phyloP scores from a whole-genome alignment of 2,329 filamentous ascomycete species.

The Arthrobotrys conoides region DNA sequence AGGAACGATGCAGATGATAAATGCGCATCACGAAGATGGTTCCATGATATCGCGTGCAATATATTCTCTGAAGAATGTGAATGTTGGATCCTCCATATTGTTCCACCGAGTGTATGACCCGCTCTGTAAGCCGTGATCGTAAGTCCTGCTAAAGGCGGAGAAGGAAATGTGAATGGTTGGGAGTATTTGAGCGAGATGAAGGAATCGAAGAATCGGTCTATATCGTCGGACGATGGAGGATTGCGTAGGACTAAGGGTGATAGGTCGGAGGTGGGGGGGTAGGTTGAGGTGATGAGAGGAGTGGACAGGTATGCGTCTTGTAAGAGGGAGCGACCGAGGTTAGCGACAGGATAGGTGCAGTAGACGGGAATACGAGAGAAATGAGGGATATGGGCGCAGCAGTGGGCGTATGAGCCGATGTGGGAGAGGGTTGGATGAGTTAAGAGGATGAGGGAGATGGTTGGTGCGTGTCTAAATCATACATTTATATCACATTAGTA shows the following conservation, averaged over 20 bases:
- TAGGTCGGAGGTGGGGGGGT: conserved; percentile 68
- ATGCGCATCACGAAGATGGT: conserved; percentile 95
- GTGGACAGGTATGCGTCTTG: conserved; percentile 94
- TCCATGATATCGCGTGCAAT: conserved; percentile 98
- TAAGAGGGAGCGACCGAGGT: conserved; percentile 88
- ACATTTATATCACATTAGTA: not conserved
- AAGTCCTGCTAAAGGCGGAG: conserved; percentile 72
- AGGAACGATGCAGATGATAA: conserved; percentile 94
- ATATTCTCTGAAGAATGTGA: conserved; percentile 96
- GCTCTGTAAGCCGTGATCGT: conserved; percentile 98
- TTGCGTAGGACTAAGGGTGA: conserved; percentile 70
- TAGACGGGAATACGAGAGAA: conserved; percentile 95
- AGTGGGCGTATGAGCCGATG: conserved; percentile 93
- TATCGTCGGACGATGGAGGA: conserved; percentile 87
- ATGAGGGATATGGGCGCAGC: conserved; percentile 93
- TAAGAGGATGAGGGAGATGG: conserved; percentile 90
- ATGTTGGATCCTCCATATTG: conserved; percentile 99
- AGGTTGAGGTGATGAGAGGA: conserved; percentile 68
- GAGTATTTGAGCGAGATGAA: conserved; percentile 97
- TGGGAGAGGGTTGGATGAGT: conserved; percentile 94
- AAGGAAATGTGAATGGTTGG: conserved; percentile 86
- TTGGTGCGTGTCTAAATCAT: conserved; percentile 81
- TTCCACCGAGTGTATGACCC: conserved; percentile 94
- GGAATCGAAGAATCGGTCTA: conserved; percentile 88
- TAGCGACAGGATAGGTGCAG: conserved; percentile 92